Conservation (phyloP, 2,329 filamentous ascomycete genomes). For the Monosporascus sp. region DNA sequence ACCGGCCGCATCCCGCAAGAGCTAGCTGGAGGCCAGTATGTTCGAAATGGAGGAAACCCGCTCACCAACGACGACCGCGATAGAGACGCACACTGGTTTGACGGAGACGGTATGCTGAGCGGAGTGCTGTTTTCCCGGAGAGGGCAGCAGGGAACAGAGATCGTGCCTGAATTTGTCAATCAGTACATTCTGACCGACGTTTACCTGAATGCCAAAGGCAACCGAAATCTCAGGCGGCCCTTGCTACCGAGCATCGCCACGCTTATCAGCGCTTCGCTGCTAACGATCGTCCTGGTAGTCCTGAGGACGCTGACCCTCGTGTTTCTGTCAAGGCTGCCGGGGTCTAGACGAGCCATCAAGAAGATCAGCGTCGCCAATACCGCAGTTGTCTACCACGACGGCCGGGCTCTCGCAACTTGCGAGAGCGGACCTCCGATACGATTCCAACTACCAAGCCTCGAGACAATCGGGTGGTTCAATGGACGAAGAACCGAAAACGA, state of each 20-base stretch:
- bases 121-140: slow-evolving; percentile 54
- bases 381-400: slow-evolving; percentile 60
- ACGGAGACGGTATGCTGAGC: slow-evolving; percentile 69
- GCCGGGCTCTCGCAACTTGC: slow-evolving; percentile 62
- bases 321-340: slow-evolving; percentile 51
- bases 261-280: slow-evolving; percentile 52
- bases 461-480: slow-evolving; percentile 68
- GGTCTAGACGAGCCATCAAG: slow-evolving; percentile 52
- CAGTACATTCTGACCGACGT: slow-evolving; percentile 65
- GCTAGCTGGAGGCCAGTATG: slow-evolving; percentile 63
- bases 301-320: slow-evolving; percentile 53
- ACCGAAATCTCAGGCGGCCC: slow-evolving; percentile 42
- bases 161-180: slow-evolving; percentile 62
- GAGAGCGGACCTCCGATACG: slow-evolving; percentile 67
- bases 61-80: slow-evolving; percentile 54
- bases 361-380: slow-evolving; percentile 70
- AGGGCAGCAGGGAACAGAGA: slow-evolving; percentile 29
- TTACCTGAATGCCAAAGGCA: slow-evolving; percentile 49
- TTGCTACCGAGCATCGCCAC: slow-evolving; percentile 65
- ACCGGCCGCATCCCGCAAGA: slow-evolving; percentile 58
- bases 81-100: slow-evolving; percentile 67
- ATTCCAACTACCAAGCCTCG: slow-evolving; percentile 55
- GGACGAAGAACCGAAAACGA: slow-evolving; percentile 52
- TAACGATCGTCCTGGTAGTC: slow-evolving; percentile 45
- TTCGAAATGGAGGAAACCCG: slow-evolving; percentile 68